A percentile compares a stretch with the other conserved stretches of the same genome.
Conservation (phyloP, 352 stramenopile genomes). For the Achlya hypogyna region DNA sequence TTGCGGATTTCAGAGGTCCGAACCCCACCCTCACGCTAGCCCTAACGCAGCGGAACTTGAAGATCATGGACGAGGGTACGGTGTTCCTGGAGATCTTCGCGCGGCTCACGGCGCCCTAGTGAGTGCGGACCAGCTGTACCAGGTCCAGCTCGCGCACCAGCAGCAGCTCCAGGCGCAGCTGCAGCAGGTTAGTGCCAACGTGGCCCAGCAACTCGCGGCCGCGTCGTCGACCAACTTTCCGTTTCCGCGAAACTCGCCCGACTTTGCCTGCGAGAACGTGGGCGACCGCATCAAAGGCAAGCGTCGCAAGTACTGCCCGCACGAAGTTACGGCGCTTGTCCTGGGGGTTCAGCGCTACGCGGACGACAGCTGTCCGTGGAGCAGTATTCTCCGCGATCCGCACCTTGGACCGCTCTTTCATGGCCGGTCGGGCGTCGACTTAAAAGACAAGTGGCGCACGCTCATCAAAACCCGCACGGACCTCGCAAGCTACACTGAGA, state of each 20-base stretch:
- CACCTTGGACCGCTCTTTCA: constrained; percentile 69
- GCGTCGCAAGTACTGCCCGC: constrained; percentile 70
- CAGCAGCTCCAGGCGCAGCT: constrained; percentile 16
- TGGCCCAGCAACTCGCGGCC: constrained; percentile 4
- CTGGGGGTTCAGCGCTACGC: constrained; percentile 75
- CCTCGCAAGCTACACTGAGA: constrained; percentile 67
- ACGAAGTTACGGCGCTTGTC: constrained; percentile 74
- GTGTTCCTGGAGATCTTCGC: not conserved
- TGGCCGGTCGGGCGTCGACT: constrained; percentile 60
- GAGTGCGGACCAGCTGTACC: constrained; percentile 17
- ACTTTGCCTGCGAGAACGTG: constrained; percentile 77
- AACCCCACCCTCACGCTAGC: constrained; percentile 16
- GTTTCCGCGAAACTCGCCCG: constrained; percentile 57
- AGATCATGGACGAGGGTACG: constrained; percentile 19
- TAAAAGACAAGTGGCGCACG: constrained; percentile 80
- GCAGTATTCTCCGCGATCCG: constrained; percentile 62
- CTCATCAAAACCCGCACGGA: constrained; percentile 73
- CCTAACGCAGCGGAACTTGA: constrained; percentile 6
- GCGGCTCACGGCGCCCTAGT: not conserved
- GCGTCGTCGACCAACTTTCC: constrained; percentile 20
- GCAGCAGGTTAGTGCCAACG: not conserved
- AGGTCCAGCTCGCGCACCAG: constrained; percentile 17
- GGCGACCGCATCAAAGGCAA: constrained; percentile 78
- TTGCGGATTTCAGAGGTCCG: not conserved
- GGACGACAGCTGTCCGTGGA: constrained; percentile 78